Evolutionary conservation across 1,284 basidiomycete genomes (phyloP), one percentile per base, ranked within the genome.

Genomic region (Cerrena zonata): DNA sequence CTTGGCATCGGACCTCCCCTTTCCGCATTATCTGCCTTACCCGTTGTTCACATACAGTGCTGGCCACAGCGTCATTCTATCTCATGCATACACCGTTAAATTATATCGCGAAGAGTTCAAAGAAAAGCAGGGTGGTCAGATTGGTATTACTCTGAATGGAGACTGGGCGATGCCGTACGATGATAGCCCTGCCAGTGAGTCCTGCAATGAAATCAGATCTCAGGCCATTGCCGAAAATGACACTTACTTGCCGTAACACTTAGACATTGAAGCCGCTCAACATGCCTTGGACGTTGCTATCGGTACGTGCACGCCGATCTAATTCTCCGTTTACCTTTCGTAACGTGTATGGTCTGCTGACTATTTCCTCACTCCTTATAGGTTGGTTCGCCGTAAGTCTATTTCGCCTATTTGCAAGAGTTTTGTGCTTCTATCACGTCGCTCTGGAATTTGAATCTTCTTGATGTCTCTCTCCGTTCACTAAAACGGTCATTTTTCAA

Each of bases 31-130:
- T 43, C 39, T 18, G 25, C 48, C 5, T n/a, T n/a, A n/a, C n/a
- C n/a, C n/a, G n/a, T n/a, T n/a, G n/a, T n/a, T n/a, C 25, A 25
- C 30, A 22, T 51, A 47, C 52, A 84, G 82, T 52, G 86, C 84
- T 21, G 84, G 75, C 1, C 86, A 89, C 67, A 76, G 74, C 58
- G 68, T 86, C 36, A 79, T 90, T 47, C 70, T 91, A 2, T 72
- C 86, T 0, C 88, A 90, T 58, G 86, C 83, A 4, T 69, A 79
- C 53, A 82, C 83, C 1, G 78, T 78, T 40, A 78, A 86, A 60
- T 58, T 78, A 4, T 90, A 88, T 62, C 76, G 81, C 25, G 72
- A 80, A 10, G 66, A 82, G 44, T 86, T 79, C 70, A 77, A 80
- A 60, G 50, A 69, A 2, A 61, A 50, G 2, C 81, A 85, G 56